phyloP scores from a whole-genome alignment of 1,139 yeast genomes.

The Saccharomyces pastorianus region DNA sequence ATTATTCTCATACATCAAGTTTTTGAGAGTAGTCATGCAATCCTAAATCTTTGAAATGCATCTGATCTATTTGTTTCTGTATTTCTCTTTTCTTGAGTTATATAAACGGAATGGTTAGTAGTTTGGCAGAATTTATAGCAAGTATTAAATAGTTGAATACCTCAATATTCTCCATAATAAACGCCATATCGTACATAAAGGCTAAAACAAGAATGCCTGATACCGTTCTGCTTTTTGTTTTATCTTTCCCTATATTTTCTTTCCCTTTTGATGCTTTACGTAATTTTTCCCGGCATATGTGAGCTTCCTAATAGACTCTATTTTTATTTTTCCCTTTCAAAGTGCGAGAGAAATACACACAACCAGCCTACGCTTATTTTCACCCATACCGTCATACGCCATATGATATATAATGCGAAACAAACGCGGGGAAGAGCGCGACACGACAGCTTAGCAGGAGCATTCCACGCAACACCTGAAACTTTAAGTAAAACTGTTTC shows the following conservation, averaged over 20 bases:
- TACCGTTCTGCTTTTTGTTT: not conserved
- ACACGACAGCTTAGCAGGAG: not conserved
- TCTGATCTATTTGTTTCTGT: not conserved
- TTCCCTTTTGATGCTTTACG: not conserved
- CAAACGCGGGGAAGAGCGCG: not conserved
- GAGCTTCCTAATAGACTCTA: not conserved
- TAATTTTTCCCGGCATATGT: not conserved
- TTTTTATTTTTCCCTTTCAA: not conserved
- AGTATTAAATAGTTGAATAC: not conserved
- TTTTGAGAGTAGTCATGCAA: constrained; percentile 7
- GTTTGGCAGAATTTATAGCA: not conserved
- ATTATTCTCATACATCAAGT: constrained; percentile 6
- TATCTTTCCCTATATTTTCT: not conserved
- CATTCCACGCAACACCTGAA: not conserved
- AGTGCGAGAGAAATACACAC: not conserved
- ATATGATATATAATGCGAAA: not conserved
- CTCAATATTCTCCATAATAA: not conserved
- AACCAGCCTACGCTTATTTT: not conserved
- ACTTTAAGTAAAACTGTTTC: not conserved
- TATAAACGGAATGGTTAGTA: not conserved
- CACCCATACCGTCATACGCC: not conserved
- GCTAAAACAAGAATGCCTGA: not conserved
- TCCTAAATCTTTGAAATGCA: not conserved
- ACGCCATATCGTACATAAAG: not conserved
- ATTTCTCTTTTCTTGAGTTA: not conserved